phyloP scores from a whole-genome alignment of 306 rosid species.

The Dicorynia guianensis region DNA sequence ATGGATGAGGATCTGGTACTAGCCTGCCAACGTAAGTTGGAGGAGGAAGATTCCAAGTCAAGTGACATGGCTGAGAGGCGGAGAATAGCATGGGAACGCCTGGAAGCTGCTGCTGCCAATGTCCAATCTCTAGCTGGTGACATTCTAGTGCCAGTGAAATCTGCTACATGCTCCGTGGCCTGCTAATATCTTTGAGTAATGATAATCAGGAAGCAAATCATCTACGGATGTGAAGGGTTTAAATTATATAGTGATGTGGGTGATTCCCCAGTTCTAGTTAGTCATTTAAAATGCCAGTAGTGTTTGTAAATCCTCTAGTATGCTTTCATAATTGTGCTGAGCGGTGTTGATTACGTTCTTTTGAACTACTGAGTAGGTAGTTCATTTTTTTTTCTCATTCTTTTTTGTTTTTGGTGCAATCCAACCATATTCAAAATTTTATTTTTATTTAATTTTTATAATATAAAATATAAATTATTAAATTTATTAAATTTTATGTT shows the following conservation, averaged over 20 bases:
- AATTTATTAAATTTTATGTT: too few relatives aligned
- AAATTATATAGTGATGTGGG: conserved; percentile 43
- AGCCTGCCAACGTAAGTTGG: conserved; percentile 75
- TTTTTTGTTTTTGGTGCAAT: too few relatives aligned
- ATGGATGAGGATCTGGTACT: conserved; percentile 88
- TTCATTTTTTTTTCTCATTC: too few relatives aligned
- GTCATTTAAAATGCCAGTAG: conserved; percentile 40
- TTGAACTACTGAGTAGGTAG: neutral
- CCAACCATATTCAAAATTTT: too few relatives aligned
- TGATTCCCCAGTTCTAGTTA: conserved; percentile 40
- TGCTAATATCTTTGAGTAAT: conserved; percentile 57
- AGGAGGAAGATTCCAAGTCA: conserved; percentile 66
- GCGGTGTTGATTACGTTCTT: conserved; percentile 35
- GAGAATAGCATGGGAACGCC: conserved; percentile 80
- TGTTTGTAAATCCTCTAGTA: conserved; percentile 50
- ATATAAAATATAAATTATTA: too few relatives aligned
- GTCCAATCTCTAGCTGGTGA: conserved; percentile 54
- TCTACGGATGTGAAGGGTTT: conserved; percentile 9
- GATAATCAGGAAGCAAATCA: conserved; percentile 26
- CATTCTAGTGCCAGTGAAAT: conserved; percentile 63
- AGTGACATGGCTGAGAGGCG: conserved; percentile 79
- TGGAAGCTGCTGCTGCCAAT: conserved; percentile 68
- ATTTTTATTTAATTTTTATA: too few relatives aligned
- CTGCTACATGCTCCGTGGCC: conserved; percentile 81
- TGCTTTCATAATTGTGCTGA: conserved; percentile 50